phyloP scores from a whole-genome alignment of 1,284 basidiomycete species.

The Lentinula novae-zelandiae region DNA sequence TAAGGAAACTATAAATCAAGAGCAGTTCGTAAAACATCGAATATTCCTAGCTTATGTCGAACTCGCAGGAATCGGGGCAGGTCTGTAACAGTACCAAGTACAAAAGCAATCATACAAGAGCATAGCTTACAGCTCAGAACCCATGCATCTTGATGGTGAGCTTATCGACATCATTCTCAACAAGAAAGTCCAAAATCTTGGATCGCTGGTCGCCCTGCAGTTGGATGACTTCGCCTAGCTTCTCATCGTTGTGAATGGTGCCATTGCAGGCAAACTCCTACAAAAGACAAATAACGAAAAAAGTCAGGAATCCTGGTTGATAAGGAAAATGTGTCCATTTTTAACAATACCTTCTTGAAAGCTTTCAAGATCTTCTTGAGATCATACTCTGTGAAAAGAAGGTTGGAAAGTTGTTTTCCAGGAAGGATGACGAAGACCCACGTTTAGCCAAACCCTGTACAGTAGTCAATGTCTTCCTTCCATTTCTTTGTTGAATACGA shows the following conservation, averaged over 20 bases:
- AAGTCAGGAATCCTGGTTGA: neutral
- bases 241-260: conserved; percentile 94
- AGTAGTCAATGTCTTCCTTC: conserved; percentile 98
- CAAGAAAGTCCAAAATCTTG: conserved; percentile 88
- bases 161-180: conserved; percentile 72
- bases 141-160: conserved; percentile 83
- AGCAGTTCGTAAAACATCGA: neutral
- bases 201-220: conserved; percentile 97
- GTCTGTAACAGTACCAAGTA: neutral
- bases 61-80: neutral
- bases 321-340: neutral
- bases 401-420: conserved; percentile 8
- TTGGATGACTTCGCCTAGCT: conserved; percentile 97
- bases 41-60: neutral
- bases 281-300: neutral
- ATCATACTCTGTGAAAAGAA: conserved; percentile 78
- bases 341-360: conserved; percentile 84
- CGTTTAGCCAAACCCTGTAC: conserved; percentile 95
- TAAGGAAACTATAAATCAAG: neutral
- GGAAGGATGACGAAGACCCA: conserved; percentile 32
- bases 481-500: conserved; percentile 99
- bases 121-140: conserved; percentile 49
- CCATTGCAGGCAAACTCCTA: conserved; percentile 99
- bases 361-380: conserved; percentile 98
- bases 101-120: neutral